Evolutionary conservation across 2,329 filamentous ascomycete genomes (phyloP).

Genomic region (Cercospora nicotianae): DNA sequence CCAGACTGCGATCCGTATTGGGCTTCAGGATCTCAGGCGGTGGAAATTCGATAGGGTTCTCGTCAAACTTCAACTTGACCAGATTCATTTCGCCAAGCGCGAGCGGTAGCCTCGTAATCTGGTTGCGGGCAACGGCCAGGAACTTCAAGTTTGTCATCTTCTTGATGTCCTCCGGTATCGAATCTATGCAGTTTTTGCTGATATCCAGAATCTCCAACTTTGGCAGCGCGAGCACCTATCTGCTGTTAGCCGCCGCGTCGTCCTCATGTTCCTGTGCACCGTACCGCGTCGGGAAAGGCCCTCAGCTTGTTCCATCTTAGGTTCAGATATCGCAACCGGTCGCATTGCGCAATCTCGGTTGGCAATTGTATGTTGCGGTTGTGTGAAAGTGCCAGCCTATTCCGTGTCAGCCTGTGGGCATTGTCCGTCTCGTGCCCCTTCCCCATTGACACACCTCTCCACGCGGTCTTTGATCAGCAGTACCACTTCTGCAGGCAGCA

Average conservation of each 20-base stretch:
- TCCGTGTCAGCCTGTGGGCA: constrained; percentile 27
- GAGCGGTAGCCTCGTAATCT: constrained; percentile 78
- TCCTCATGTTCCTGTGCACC: constrained; percentile 34
- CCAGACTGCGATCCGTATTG: constrained; percentile 38
- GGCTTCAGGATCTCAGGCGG: constrained; percentile 48
- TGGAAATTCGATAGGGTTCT: constrained; percentile 81
- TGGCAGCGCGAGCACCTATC: constrained; percentile 77
- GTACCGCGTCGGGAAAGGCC: constrained; percentile 64
- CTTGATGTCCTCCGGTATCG: constrained; percentile 75
- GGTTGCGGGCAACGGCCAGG: constrained; percentile 81
- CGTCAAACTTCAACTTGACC: constrained; percentile 84
- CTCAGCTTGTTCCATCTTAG: constrained; percentile 73
- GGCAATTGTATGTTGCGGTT: constrained; percentile 73
- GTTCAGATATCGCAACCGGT: constrained; percentile 75
- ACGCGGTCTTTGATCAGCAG: constrained; percentile 73
- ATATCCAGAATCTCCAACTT: constrained; percentile 91
- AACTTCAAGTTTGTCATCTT: constrained; percentile 85
- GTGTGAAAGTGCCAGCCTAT: constrained; percentile 76
- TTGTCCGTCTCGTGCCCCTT: background rate
- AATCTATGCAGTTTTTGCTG: constrained; percentile 78
- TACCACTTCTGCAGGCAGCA: constrained; percentile 70
- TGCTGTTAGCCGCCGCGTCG: constrained; percentile 16
- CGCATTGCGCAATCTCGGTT: constrained; percentile 70
- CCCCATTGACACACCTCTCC: constrained; percentile 57
- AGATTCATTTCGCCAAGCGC: constrained; percentile 90